Evolutionary conservation across 176 grass and related monocot species (phyloP).

Genomic region (Stipa capillata): DNA sequence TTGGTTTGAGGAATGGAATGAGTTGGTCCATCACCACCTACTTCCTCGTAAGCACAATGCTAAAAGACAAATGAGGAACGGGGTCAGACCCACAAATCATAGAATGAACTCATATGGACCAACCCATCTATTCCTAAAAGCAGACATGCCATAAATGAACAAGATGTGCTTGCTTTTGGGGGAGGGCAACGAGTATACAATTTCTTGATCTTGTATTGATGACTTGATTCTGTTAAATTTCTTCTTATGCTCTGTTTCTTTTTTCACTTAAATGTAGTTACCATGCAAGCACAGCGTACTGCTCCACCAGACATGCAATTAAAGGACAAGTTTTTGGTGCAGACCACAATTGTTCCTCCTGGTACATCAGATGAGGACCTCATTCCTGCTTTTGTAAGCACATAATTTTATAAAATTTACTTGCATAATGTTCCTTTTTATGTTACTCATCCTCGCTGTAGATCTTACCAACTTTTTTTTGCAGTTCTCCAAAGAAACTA

Average conservation of each 20-base stretch:
- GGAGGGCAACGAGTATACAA: background rate
- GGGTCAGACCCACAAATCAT: background rate
- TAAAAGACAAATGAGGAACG: background rate
- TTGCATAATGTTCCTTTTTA: background rate
- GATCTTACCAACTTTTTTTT: slow-evolving; percentile 1
- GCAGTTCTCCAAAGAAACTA: slow-evolving; percentile 96
- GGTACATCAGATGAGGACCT: slow-evolving; percentile 81
- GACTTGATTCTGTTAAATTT: slow-evolving; percentile 1
- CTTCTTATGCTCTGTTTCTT: slow-evolving; percentile 6
- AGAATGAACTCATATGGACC: background rate
- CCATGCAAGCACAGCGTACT: slow-evolving; percentile 79
- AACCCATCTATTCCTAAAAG: slow-evolving; percentile 6
- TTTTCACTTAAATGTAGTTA: slow-evolving; percentile 52
- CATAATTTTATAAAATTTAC: background rate
- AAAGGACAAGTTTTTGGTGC: slow-evolving; percentile 98
- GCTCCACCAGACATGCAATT: slow-evolving; percentile 95
- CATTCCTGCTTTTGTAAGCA: slow-evolving; percentile 82
- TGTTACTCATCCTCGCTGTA: background rate
- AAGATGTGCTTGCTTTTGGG: background rate
- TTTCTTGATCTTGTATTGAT: background rate
- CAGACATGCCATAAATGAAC: background rate
- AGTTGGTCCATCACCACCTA: background rate
- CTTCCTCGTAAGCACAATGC: background rate
- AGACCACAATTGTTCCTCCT: slow-evolving; percentile 74
- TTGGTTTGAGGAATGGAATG: background rate